Base-by-base conservation (phyloP, 2,329 filamentous ascomycete genomes). In the Lecanoromycetidae sp. region DNA sequence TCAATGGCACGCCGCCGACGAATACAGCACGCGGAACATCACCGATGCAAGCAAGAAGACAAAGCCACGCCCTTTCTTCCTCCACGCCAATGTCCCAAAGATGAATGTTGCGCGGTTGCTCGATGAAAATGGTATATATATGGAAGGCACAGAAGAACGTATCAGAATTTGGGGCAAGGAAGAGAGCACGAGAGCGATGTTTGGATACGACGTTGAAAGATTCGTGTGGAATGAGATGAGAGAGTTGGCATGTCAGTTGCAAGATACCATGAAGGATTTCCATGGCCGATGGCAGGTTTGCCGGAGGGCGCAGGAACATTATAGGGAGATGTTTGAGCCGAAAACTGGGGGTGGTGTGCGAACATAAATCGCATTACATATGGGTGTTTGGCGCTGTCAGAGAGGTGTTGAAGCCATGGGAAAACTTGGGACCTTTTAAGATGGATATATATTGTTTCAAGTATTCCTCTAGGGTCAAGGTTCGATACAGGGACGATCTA, bases 31-130 rank as follows among this genome's bases (percentile, higher is more conserved):
- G 19, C 36, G 26, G 19, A 39, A 46, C 4, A n/a, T 37, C 6
- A 32, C 34, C 5, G 26, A 29, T n/a, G n/a, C n/a, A n/a, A n/a
- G n/a, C n/a, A n/a, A n/a, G n/a, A 30, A 39, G n/a, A 40, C 23
- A 27, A 33, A 46, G 33, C 53, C 35, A 4, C 8, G 58, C 1
- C 60, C 64, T 6, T 64, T 65, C 38, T 67, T 68, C 51, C 57
- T 66, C 26, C 65, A 67, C 49, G 61, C 60, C 30, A 66, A 66
- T 48, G 60, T 59, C 42, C 63, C 63, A 23, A 67, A 67, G 52
- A 62, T 66, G 49, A 62, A 66, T 54, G 62, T 64, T 1, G 59
- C 58, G 13, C 63, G 60, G 2, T 55, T 67, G 30, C 26, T 46
- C 30, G 48, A 36, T 26, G 39, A 43, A 13, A 26, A 40, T 5